Conservation (phyloP, 768 basidiomycete species). For the Lactarius akahatsu region DNA sequence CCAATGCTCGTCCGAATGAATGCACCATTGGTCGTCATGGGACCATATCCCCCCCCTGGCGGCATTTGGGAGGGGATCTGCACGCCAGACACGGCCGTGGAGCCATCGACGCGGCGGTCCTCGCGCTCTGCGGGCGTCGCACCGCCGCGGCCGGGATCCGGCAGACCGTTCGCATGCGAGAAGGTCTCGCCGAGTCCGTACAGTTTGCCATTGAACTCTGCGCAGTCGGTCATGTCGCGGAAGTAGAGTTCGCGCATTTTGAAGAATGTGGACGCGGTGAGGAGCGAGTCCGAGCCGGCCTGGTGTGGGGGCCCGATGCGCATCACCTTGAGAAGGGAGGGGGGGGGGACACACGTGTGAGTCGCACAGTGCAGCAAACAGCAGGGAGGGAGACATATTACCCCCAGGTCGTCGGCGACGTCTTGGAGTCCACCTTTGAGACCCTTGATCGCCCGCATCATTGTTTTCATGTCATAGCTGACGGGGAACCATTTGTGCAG, state of each 20-base stretch:
- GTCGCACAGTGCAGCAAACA: neutral
- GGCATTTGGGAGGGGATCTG: conserved; percentile 26
- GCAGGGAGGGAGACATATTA: conserved; percentile 42
- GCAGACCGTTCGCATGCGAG: conserved; percentile 61
- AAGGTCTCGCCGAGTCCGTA: conserved; percentile 84
- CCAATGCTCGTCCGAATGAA: conserved; percentile 29
- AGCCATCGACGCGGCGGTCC: conserved; percentile 51
- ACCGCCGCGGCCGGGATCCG: conserved; percentile 64
- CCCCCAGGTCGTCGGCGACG: conserved; percentile 93
- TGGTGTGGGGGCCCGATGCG: conserved; percentile 91
- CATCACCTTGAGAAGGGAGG: conserved; percentile 55
- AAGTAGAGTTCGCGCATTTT: conserved; percentile 93
- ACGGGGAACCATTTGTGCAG: conserved; percentile 92
- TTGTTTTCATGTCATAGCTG: conserved; percentile 96
- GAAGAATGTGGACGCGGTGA: conserved; percentile 94
- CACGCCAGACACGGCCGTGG: conserved; percentile 51
- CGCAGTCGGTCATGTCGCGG: conserved; percentile 82
- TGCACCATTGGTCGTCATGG: conserved; percentile 29
- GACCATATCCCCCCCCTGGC: conserved; percentile 26
- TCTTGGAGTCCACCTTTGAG: conserved; percentile 90
- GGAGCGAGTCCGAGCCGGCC: conserved; percentile 94
- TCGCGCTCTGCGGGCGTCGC: conserved; percentile 83
- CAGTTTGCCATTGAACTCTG: conserved; percentile 76
- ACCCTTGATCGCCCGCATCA: conserved; percentile 84
- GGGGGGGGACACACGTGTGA: conserved; percentile 8